Conservation (phyloP, 805 yeast genomes). For the Priceomyces medius region DNA sequence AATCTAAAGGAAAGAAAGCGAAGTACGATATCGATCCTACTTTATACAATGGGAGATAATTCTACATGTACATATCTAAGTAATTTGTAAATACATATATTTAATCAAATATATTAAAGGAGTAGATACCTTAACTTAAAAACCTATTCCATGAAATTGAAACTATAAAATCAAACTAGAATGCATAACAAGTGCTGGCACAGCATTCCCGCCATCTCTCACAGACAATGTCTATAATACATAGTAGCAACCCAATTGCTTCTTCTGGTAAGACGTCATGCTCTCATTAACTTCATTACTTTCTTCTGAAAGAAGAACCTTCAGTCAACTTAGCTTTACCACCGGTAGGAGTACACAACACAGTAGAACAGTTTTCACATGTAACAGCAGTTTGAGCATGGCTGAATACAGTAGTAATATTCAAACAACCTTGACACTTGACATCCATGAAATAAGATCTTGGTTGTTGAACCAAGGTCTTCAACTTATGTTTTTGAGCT, state of each 20-base stretch:
- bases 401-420: constrained; percentile 42
- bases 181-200: constrained; percentile 3
- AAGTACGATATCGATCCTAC: constrained; percentile 18
- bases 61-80: constrained; percentile 7
- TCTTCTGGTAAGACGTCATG: constrained; percentile 2
- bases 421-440: constrained; percentile 42
- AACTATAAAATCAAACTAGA: constrained; percentile 2
- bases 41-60: constrained; percentile 18
- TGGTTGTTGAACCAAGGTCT: constrained; percentile 41
- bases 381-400: constrained; percentile 45
- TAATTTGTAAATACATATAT: constrained; percentile 4
- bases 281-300: constrained; percentile 19
- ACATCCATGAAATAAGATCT: constrained; percentile 45
- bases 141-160: constrained; percentile 1
- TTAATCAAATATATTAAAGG: background rate
- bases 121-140: background rate
- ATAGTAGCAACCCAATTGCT: constrained; percentile 1
- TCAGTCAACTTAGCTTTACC: constrained; percentile 45
- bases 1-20: constrained; percentile 27
- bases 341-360: constrained; percentile 42
- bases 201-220: constrained; percentile 1
- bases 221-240: constrained; percentile 3
- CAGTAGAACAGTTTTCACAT: constrained; percentile 41
- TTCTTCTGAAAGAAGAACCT: constrained; percentile 43
- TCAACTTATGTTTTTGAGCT: constrained; percentile 37